Evolutionary conservation across 306 rosid genomes (phyloP).

Genomic region (Quercus bicolor): DNA sequence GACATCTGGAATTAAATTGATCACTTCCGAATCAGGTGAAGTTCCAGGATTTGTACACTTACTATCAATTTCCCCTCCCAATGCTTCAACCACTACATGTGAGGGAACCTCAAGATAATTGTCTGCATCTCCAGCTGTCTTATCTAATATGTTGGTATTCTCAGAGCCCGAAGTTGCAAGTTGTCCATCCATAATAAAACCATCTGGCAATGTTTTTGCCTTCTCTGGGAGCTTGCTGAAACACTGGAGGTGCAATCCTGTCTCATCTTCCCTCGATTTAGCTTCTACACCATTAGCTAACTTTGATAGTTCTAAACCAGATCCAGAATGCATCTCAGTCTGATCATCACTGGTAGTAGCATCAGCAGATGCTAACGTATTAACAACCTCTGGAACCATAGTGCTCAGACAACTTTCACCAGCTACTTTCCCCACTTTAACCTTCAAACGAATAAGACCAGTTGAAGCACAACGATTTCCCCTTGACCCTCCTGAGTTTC

Average conservation of each 20-base stretch:
- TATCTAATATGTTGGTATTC: constrained; percentile 34
- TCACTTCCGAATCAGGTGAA: constrained; percentile 98
- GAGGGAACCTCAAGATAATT: constrained; percentile 39
- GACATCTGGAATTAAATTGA: constrained; percentile 61
- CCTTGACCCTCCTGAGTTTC: constrained; percentile 42
- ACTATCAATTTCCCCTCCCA: constrained; percentile 41
- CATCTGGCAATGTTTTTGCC: constrained; percentile 24
- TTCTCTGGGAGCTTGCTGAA: constrained; percentile 32
- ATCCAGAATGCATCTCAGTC: constrained; percentile 22
- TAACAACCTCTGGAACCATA: constrained; percentile 48
- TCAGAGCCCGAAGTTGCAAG: constrained; percentile 44
- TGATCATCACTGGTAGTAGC: constrained; percentile 18
- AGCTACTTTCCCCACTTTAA: constrained; percentile 63
- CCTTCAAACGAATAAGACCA: constrained; percentile 71
- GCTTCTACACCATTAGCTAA: constrained; percentile 31
- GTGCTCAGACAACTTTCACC: constrained; percentile 43
- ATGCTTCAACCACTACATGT: constrained; percentile 40
- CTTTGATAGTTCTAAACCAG: constrained; percentile 37
- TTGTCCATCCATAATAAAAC: constrained; percentile 39
- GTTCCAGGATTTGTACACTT: constrained; percentile 84
- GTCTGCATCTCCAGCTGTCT: constrained; percentile 38
- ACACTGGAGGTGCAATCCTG: constrained; percentile 30
- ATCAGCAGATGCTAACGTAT: constrained; percentile 39
- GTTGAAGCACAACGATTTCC: constrained; percentile 37
- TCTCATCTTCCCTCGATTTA: constrained; percentile 30